Conservation (phyloP, 805 yeast species). For the Saccharomycopsis olivae region DNA sequence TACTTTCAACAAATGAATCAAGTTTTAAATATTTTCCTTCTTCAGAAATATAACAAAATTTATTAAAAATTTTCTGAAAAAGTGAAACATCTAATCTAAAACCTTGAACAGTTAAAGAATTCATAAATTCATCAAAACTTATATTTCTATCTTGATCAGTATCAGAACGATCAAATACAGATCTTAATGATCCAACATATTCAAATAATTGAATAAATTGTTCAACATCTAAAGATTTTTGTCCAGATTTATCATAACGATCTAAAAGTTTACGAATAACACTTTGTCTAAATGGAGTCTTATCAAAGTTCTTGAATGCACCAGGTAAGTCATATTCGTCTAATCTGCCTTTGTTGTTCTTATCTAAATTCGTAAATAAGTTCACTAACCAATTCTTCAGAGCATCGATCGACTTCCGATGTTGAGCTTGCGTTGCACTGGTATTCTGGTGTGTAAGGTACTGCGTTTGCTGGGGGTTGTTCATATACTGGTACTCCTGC, state of each 20-base stretch:
- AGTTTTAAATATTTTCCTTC: conserved; percentile 15
- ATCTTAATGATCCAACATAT: conserved; percentile 18
- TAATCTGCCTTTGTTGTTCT: background rate
- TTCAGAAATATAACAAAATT: conserved; percentile 7
- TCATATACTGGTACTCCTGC: too few relatives aligned
- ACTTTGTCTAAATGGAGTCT: conserved; percentile 16
- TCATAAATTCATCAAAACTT: conserved; percentile 13
- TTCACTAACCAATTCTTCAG: too few relatives aligned
- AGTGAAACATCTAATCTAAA: conserved; percentile 15
- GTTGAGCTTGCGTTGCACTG: too few relatives aligned
- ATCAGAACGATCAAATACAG: conserved; percentile 17
- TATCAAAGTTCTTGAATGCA: conserved; percentile 18
- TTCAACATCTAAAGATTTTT: conserved; percentile 17
- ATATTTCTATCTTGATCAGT: conserved; percentile 10
- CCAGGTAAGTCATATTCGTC: background rate
- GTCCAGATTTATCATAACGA: conserved; percentile 13
- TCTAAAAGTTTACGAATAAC: conserved; percentile 17
- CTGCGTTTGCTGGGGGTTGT: too few relatives aligned
- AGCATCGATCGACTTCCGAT: too few relatives aligned
- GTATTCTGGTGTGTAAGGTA: too few relatives aligned
- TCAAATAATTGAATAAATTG: conserved; percentile 16
- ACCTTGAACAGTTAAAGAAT: conserved; percentile 15
- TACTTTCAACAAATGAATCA: conserved; percentile 17
- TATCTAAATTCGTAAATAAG: too few relatives aligned
- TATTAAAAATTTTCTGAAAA: conserved; percentile 13